phyloP scores from a whole-genome alignment of 306 rosid species.

The Quercus aquifolioides region DNA sequence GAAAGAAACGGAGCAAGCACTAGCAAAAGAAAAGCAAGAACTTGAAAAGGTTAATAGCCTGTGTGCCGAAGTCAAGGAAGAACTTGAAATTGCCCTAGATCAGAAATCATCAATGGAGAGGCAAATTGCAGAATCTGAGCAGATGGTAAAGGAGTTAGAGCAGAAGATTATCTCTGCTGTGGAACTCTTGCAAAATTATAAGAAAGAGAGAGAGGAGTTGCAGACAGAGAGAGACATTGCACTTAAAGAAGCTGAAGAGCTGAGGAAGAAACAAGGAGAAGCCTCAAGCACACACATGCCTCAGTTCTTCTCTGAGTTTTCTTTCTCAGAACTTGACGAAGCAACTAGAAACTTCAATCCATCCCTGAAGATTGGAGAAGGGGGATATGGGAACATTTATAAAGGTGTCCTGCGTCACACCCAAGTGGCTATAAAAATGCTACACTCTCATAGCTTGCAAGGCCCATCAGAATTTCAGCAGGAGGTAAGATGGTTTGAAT shows the following conservation, averaged over 20 bases:
- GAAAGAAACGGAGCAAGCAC: conserved; percentile 40
- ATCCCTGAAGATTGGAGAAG: conserved; percentile 56
- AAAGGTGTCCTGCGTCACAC: conserved; percentile 46
- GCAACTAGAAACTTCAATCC: conserved; percentile 41
- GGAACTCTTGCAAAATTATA: conserved; percentile 43
- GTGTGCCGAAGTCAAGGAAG: conserved; percentile 32
- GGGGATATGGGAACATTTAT: conserved; percentile 53
- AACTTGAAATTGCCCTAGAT: conserved; percentile 26
- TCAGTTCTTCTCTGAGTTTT: conserved; percentile 43
- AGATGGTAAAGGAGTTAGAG: conserved; percentile 34
- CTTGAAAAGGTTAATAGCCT: conserved; percentile 30
- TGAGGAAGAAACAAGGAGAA: conserved; percentile 43
- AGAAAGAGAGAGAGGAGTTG: conserved; percentile 46
- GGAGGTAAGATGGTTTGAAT: conserved; percentile 36
- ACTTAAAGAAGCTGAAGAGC: conserved; percentile 52
- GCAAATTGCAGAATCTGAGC: conserved; percentile 37
- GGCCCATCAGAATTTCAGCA: conserved; percentile 56
- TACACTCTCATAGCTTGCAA: conserved; percentile 39
- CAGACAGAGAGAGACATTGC: conserved; percentile 39
- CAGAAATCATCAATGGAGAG: conserved; percentile 37
- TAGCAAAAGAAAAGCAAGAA: conserved; percentile 29
- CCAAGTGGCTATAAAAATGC: conserved; percentile 49
- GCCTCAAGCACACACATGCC: conserved; percentile 24
- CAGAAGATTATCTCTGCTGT: conserved; percentile 42
- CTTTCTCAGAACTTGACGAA: conserved; percentile 46